Evolutionary conservation across 2,329 filamentous ascomycete genomes (phyloP).

Genomic region (Aspergillus unguis): DNA sequence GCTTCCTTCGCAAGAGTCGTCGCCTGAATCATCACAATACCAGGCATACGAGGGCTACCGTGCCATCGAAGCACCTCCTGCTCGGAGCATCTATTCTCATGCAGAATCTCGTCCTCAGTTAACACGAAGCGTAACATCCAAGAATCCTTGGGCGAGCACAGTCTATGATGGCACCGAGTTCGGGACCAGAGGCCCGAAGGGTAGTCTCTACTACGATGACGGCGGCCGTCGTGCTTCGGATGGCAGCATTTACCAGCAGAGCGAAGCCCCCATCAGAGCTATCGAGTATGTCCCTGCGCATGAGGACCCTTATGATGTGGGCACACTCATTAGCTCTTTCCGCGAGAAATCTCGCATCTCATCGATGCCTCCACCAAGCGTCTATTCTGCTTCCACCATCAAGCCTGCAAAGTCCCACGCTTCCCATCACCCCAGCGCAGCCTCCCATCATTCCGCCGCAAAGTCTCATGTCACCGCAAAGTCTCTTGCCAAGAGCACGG

Average conservation of each 20-base stretch:
- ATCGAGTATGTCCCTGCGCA: conserved; percentile 38
- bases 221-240: conserved; percentile 36
- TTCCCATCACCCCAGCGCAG: conserved; percentile 18
- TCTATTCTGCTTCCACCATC: conserved; percentile 37
- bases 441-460: conserved; percentile 21
- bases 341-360: conserved; percentile 31
- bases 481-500: conserved; percentile 24
- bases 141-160: conserved; percentile 41
- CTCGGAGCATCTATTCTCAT: conserved; percentile 27
- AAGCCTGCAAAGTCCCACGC: conserved; percentile 32
- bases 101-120: conserved; percentile 30
- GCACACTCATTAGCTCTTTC: conserved; percentile 44
- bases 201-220: conserved; percentile 27
- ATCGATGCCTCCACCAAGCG: conserved; percentile 25
- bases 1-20: conserved; percentile 16
- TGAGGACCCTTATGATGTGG: conserved; percentile 26
- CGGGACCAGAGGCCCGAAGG: conserved; percentile 16
- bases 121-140: conserved; percentile 36
- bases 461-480: conserved; percentile 20
- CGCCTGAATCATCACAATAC: conserved; percentile 22
- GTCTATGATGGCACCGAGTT: conserved; percentile 41
- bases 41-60: conserved; percentile 26
- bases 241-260: conserved; percentile 35
- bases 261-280: conserved; percentile 36
- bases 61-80: conserved; percentile 33